phyloP scores from a whole-genome alignment of 2,329 filamentous ascomycete genomes.

The Diaporthe capsici region DNA sequence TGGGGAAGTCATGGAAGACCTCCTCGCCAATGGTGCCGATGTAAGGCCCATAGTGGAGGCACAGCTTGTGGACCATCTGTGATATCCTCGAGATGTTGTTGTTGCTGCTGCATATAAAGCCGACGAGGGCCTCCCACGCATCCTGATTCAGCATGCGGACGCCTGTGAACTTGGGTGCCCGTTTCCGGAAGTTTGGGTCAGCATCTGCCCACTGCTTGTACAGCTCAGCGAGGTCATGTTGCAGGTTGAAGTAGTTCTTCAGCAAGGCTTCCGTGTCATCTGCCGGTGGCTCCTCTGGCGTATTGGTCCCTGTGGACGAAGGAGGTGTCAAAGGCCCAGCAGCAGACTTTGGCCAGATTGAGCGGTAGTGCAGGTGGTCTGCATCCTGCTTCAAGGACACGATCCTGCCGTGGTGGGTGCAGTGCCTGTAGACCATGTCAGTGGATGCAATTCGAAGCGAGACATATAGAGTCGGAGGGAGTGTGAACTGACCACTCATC shows the following conservation, averaged over 20 bases:
- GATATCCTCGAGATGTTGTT: conserved; percentile 97
- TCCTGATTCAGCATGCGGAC: conserved; percentile 95
- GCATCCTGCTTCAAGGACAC: conserved; percentile 88
- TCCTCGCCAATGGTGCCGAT: conserved; percentile 79
- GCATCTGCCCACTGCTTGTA: conserved; percentile 90
- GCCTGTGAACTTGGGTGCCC: conserved; percentile 88
- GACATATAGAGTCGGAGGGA: neutral
- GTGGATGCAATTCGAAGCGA: neutral
- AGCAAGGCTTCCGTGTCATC: conserved; percentile 84
- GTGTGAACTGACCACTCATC: conserved; percentile 79
- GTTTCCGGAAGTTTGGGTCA: conserved; percentile 90
- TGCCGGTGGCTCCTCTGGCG: conserved; percentile 38
- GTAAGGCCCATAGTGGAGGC: conserved; percentile 84
- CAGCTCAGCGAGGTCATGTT: conserved; percentile 79
- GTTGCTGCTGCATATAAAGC: conserved; percentile 99
- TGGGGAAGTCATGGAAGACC: conserved; percentile 89
- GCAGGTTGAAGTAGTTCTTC: conserved; percentile 88
- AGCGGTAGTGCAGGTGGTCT: conserved; percentile 83
- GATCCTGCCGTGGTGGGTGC: conserved; percentile 87
- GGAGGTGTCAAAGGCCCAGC: conserved; percentile 54
- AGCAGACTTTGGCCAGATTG: conserved; percentile 67
- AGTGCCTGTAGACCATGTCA: conserved; percentile 70
- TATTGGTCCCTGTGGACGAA: conserved; percentile 44
- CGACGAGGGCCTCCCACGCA: conserved; percentile 93
- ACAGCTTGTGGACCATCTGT: conserved; percentile 96